phyloP scores from a whole-genome alignment of 257 asterid species.

The Nicotiana knightiana region DNA sequence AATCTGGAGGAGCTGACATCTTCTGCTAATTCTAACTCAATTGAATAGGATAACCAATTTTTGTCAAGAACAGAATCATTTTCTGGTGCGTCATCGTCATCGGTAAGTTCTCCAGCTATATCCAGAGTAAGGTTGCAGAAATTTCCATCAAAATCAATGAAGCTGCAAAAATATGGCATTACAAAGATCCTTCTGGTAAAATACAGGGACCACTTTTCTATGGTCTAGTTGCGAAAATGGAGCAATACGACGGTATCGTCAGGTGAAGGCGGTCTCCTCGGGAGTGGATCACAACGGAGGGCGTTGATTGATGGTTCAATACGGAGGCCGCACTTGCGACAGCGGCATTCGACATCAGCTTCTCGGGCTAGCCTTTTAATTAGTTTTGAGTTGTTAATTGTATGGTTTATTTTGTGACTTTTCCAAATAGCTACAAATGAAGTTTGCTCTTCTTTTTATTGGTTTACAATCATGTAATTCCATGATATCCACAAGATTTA shows the following conservation, averaged over 20 bases:
- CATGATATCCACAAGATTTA: too few species aligned
- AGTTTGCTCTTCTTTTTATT: too few species aligned
- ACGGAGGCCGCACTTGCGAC: too few species aligned
- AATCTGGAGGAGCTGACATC: constrained; percentile 31
- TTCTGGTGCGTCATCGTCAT: constrained; percentile 28
- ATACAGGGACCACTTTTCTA: constrained; percentile 66
- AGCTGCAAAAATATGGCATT: constrained; percentile 82
- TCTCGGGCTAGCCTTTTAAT: too few species aligned
- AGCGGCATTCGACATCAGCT: too few species aligned
- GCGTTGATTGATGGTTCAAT: too few species aligned
- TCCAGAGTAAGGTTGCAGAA: constrained; percentile 33
- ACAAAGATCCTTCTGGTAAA: constrained; percentile 91
- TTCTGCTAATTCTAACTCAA: constrained; percentile 28
- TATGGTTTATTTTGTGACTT: too few species aligned
- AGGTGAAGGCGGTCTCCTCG: too few species aligned
- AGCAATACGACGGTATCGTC: constrained; percentile 27
- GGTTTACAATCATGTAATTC: too few species aligned
- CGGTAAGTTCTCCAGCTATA: constrained; percentile 32
- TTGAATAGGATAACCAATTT: constrained; percentile 31
- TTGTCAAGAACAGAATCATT: constrained; percentile 38
- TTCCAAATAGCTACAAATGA: too few species aligned
- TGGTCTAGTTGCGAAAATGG: constrained; percentile 50
- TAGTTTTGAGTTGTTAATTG: too few species aligned
- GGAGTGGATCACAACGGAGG: too few species aligned
- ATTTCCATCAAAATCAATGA: constrained; percentile 56